A percentile compares a stretch with the other conserved stretches of the same genome.
phyloP scores from a whole-genome alignment of 176 grass and related monocot species.

The Hyparrhenia diplandra region DNA sequence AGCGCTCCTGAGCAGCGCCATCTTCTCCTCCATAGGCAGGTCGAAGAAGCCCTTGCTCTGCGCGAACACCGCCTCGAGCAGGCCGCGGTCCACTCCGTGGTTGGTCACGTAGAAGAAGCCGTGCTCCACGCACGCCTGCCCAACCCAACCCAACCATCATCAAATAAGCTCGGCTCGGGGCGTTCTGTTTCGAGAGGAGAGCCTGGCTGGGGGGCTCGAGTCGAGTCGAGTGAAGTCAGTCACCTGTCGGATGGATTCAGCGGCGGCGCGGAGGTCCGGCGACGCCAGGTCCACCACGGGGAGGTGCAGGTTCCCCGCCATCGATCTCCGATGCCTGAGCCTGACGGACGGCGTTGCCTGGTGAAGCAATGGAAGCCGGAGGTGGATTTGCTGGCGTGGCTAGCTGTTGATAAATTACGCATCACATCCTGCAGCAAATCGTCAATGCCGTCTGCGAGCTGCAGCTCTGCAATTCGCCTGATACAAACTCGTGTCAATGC shows the following conservation, averaged over 20 bases:
- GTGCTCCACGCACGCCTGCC: conserved; percentile 73
- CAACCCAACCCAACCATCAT: conserved; percentile 11
- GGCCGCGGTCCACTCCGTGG: conserved; percentile 46
- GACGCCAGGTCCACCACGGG: conserved; percentile 70
- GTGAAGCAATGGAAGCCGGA: background rate
- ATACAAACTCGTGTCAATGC: too few relatives aligned
- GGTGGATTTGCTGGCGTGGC: background rate
- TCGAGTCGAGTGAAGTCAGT: too few relatives aligned
- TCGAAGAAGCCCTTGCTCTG: conserved; percentile 70
- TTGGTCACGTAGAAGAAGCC: conserved; percentile 89
- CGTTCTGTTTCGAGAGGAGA: too few relatives aligned
- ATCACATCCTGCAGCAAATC: too few relatives aligned
- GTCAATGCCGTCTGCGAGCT: too few relatives aligned
- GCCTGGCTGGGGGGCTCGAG: too few relatives aligned
- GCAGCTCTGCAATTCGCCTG: too few relatives aligned
- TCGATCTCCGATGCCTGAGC: background rate
- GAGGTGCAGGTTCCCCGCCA: conserved; percentile 27
- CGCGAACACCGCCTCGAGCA: conserved; percentile 40
- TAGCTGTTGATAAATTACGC: too few relatives aligned
- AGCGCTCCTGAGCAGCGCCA: conserved; percentile 41
- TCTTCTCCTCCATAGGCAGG: conserved; percentile 62
- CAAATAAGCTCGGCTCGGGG: background rate
- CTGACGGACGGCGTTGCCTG: background rate
- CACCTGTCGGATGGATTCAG: conserved; percentile 51
- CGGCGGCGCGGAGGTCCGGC: conserved; percentile 42